These are phyloP conservation scores for Peterozyma toletana DNA, from an alignment of 805 yeast species.

Conservation along the genomic window DNA sequence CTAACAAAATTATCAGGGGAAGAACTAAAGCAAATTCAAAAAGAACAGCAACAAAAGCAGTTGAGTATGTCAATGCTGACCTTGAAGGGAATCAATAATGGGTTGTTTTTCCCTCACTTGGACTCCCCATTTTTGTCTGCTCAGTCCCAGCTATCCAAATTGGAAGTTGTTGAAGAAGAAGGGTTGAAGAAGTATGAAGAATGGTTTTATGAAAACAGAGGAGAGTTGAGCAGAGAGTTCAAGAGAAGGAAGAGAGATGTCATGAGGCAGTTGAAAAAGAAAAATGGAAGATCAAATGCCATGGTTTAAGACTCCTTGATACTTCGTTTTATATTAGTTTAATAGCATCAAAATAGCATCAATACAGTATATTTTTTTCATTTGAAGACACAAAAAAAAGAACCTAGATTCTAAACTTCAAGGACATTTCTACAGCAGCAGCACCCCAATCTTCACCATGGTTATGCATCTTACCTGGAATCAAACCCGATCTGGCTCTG, in stretches of 20 bases:
- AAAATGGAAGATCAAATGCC: constrained; percentile 8
- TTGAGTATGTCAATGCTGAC: neutral
- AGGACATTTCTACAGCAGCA: constrained; percentile 94
- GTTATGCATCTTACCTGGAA: constrained; percentile 73
- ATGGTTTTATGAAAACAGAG: constrained; percentile 80
- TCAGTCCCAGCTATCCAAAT: constrained; percentile 69
- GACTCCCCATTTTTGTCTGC: constrained; percentile 84
- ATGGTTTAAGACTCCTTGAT: neutral
- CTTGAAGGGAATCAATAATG: constrained; percentile 15
- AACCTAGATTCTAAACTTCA: constrained; percentile 25
- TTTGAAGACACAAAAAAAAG: neutral
- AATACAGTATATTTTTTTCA: too few species aligned
- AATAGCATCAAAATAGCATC: neutral
- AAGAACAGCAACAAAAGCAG: neutral
- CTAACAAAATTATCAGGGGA: constrained; percentile 8
- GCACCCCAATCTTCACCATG: constrained; percentile 99
- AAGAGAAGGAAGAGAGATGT: constrained; percentile 73
- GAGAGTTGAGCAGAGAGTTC: constrained; percentile 70
- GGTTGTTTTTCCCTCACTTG: constrained; percentile 75
- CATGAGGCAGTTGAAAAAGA: constrained; percentile 48
- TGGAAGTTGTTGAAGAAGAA: constrained; percentile 24
- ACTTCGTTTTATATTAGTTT: neutral
- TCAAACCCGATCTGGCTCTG: constrained; percentile 80
- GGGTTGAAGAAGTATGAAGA: constrained; percentile 49
- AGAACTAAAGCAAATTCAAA: constrained; percentile 2